Base-by-base conservation (phyloP, 139 green algal genomes). In the Spirogloea muscicola region DNA sequence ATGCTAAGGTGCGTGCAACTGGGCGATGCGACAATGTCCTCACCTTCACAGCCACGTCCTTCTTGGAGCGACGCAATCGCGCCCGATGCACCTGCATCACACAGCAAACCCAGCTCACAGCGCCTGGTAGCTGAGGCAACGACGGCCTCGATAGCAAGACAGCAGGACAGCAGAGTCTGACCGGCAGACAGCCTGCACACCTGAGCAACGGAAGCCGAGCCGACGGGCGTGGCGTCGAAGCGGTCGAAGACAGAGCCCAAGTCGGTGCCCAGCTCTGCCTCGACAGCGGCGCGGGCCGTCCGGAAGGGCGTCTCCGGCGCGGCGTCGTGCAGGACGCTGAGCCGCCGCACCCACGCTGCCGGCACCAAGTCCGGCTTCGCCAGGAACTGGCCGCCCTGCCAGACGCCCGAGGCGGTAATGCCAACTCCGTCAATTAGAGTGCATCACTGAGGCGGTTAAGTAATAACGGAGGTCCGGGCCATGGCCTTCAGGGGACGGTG, bases 171-270 rank as follows among this genome's bases (percentile, higher is more conserved):
- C n/a, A n/a, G n/a, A n/a, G n/a, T n/a, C n/a, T n/a, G n/a, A 18
- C 46, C 46, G 21, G 46, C 46, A 21, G 46, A 55, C 52, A 31
- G 5, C 18, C 6, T 60, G 41, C 60, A 9, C 10, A 80, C 78
- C 66, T 84, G 78, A 3, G 78, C 78, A 37, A 84, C 27, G 41
- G 76, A 84, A 3, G 78, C 78, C n/a, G 63, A 79, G 13, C 74
- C 78, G 6, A 84, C 41, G 0, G 78, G 78, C 21, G 33, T 16
- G 3, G 72, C 63, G 27, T 78, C 52, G 29, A 84, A 51, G 10
- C 29, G 25, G 2, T 65, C 36, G 27, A 84, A 84, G 9, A 82
- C 34, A 18, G 43, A 27, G 13, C 52, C 68, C 33, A 82, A 13
- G 13, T 13, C 27, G 2, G 27, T 9, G 21, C 61, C 33, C 18